A percentile compares a stretch with the other conserved stretches of the same genome.
Evolutionary conservation across 139 green algal species (phyloP).

Genomic region (Chlorella vulgaris): DNA sequence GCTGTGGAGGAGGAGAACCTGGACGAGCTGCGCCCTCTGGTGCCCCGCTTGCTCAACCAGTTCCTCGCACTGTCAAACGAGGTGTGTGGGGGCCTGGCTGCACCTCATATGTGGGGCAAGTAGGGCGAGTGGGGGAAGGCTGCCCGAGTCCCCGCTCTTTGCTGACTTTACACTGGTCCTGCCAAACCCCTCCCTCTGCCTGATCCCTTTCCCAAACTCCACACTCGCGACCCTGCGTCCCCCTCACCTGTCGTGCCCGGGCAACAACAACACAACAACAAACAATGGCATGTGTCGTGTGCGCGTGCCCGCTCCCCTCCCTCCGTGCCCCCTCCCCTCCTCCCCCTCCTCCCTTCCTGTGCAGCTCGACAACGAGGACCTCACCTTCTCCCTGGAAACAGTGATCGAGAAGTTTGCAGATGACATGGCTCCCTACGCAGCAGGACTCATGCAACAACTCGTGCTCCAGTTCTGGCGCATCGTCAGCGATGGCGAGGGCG

Average conservation of each 20-base stretch:
- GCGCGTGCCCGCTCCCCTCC: neutral
- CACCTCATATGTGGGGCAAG: no score
- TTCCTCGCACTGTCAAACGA: slow-evolving; percentile 93
- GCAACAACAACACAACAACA: no score
- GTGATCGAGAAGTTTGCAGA: slow-evolving; percentile 95
- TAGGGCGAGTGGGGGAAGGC: no score
- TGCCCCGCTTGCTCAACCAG: slow-evolving; percentile 84
- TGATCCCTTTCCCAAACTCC: no score
- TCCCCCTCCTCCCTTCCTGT: neutral
- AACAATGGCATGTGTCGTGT: no score
- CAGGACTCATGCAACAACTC: slow-evolving; percentile 81
- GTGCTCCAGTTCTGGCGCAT: slow-evolving; percentile 71
- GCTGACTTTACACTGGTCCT: no score
- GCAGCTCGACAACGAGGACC: slow-evolving; percentile 91
- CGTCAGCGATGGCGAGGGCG: slow-evolving; percentile 32
- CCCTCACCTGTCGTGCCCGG: no score
- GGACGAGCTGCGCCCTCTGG: slow-evolving; percentile 72
- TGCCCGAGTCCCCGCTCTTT: no score
- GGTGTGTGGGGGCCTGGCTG: slow-evolving; percentile 57
- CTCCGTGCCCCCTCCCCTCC: neutral
- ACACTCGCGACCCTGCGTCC: no score
- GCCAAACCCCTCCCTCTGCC: no score
- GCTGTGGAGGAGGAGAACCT: slow-evolving; percentile 79
- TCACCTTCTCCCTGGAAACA: slow-evolving; percentile 93
- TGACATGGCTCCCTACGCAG: slow-evolving; percentile 92